Percentiles rank a stretch among this genome's conserved stretches.
These are phyloP conservation scores for Batkoa obscura DNA, from an alignment of 371 early-diverging fungal species.

Conservation along the genomic window DNA sequence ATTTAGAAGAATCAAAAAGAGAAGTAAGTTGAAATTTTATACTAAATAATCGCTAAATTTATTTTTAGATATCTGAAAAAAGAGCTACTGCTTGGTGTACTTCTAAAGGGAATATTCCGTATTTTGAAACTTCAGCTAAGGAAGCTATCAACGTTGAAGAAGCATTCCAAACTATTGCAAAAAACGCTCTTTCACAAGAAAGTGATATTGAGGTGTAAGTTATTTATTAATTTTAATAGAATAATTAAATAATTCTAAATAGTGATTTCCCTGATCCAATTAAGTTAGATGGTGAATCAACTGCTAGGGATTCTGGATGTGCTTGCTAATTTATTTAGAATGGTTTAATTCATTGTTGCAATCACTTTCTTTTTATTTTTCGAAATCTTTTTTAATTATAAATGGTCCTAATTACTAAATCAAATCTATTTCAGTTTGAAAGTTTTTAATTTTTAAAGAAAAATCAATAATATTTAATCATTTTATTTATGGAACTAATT, in stretches of 20 bases:
- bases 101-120: conserved; percentile 86
- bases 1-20: conserved; percentile 67
- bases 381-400: no score
- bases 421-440: no score
- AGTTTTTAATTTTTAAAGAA: no score
- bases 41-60: conserved; percentile 58
- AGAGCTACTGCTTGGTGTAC: conserved; percentile 91
- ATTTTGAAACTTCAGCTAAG: conserved; percentile 94
- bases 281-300: conserved; percentile 55
- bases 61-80: conserved; percentile 63
- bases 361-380: no score
- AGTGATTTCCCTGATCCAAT: conserved; percentile 89
- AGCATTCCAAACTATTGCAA: conserved; percentile 90
- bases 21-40: conserved; percentile 37
- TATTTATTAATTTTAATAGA: not conserved
- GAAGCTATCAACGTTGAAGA: conserved; percentile 92
- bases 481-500: no score
- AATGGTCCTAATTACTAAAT: no score
- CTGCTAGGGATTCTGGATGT: conserved; percentile 34
- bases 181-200: conserved; percentile 82
- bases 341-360: no score
- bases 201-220: conserved; percentile 64
- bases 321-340: conserved; percentile 31
- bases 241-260: conserved; percentile 11
- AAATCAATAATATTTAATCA: no score